Base-by-base conservation (phyloP, 805 yeast genomes). In the Candida coquimbonensis region DNA sequence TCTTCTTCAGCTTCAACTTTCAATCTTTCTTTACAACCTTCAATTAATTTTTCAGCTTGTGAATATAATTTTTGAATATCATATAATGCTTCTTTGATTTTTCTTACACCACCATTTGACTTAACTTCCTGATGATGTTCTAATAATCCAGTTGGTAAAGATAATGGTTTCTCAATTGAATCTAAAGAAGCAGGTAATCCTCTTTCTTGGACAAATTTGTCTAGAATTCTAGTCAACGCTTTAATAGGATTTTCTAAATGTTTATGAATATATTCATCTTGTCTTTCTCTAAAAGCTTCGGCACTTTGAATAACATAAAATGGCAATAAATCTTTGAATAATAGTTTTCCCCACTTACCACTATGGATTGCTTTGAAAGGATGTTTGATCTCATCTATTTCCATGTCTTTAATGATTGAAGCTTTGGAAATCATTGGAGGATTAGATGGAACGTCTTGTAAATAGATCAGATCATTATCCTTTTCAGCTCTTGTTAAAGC, bases 401-500 rank as follows among this genome's bases (percentile, higher is more conserved):
- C 65, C 36, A 64, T 51, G 0, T 78, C 65, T 43, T 76, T 75
- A 2, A 83, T 87, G 72, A 84, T 77, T 5, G 74, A 61, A 0
- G 80, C 81, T 2, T 74, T 74, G 2, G 63, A 57, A 4, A 80
- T 66, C 0, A 67, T 54, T 0, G 76, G 67, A 2, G 80, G 53
- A 2, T 69, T 66, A 0, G 57, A 47, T 8, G 95, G 95, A 0
- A 87, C 80, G 2, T 68, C 65, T 47, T 84, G 81, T 36, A 86
- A 64, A 61, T 87, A 87, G 7, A 90, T 80, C 53, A 88, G 68
- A 56, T 88, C 90, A 59, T 89, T 89, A 52, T 89, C 96, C 52
- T 80, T 74, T 51, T 84, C 88, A 0, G 90, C 78, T 3, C 74
- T 67, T 16, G 68, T 63, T 9, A 82, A 56, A 1, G 73, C 68